Evolutionary conservation across 768 basidiomycete genomes (phyloP), one percentile per base, ranked within the genome.

Genomic region (Kwoniella dendrophila): DNA sequence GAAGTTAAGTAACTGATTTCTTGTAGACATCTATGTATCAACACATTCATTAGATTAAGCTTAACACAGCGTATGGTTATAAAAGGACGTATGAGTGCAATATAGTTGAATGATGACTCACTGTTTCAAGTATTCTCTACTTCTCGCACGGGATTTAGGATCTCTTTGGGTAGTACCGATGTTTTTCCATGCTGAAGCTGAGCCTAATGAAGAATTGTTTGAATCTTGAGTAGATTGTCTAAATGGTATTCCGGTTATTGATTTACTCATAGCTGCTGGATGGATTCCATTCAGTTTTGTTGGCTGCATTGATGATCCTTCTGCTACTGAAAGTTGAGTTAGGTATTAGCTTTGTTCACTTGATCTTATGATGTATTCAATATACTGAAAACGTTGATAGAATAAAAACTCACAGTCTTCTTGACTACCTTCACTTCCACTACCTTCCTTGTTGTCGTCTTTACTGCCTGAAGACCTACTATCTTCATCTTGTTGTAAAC

Each of bases 1-100:
- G 95, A 97, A 1, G 96, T 99, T 56, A 99, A 83, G 80, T 99
- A 99, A 12, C 91, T 90, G 68, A 99, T 90, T 83, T 99, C 96
- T 81, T 98, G 96, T 26, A 99, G 83, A 80, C 96, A 97, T 80
- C 90, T 93, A 66, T 7, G 10, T 4, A 34, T 52, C 4, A n/a
- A 22, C 22, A n/a, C n/a, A n/a, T n/a, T n/a, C n/a, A n/a, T n/a
- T n/a, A n/a, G n/a, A n/a, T n/a, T n/a, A n/a, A n/a, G n/a, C n/a
- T n/a, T n/a, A n/a, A n/a, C n/a, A n/a, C n/a, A n/a, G n/a, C n/a
- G n/a, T n/a, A n/a, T n/a, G n/a, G n/a, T n/a, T n/a, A n/a, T 10
- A 40, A 38, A 38, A 12, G 38, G 2, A 12, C 29, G 22, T 32
- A 14, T 11, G 27, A 20, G 24, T 10, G 8, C 8, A 1, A 29